Conservation (phyloP, 495 filamentous ascomycete genomes). For the Choiromyces venosus region DNA sequence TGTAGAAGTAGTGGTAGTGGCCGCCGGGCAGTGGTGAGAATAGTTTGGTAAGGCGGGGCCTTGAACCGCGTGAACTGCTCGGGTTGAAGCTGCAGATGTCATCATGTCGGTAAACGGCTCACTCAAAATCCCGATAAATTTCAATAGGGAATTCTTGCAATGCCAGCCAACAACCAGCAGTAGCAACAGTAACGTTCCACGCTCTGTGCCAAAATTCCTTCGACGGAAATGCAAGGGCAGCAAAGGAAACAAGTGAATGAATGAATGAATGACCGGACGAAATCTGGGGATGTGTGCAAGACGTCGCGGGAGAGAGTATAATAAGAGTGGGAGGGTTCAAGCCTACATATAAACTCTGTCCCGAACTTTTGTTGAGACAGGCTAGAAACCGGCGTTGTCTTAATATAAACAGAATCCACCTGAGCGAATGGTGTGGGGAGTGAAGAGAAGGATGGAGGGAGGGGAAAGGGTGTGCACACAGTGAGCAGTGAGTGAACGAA, state of each 20-base stretch:
- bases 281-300: not conserved
- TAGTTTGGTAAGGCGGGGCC: constrained; percentile 27
- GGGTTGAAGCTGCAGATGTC: constrained; percentile 30
- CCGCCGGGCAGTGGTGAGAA: constrained; percentile 9
- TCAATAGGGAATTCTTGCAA: not conserved
- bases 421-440: constrained; percentile 10
- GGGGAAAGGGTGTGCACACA: constrained; percentile 18
- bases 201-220: not conserved
- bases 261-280: constrained; percentile 5
- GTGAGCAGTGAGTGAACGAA: constrained; percentile 15
- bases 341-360: constrained; percentile 1
- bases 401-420: constrained; percentile 25
- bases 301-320: not conserved
- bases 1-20: not conserved
- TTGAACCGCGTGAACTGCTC: constrained; percentile 22
- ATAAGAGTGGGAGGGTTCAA: not conserved
- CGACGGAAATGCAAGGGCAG: not conserved
- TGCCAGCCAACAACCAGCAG: not conserved
- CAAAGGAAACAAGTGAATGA: not conserved
- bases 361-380: not conserved
- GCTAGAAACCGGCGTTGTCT: constrained; percentile 15
- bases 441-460: constrained; percentile 8
- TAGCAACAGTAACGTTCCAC: not conserved
- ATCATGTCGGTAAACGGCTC: constrained; percentile 39
- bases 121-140: not conserved